Base-by-base conservation (phyloP, 495 filamentous ascomycete genomes). In the Glonium stellatum region DNA sequence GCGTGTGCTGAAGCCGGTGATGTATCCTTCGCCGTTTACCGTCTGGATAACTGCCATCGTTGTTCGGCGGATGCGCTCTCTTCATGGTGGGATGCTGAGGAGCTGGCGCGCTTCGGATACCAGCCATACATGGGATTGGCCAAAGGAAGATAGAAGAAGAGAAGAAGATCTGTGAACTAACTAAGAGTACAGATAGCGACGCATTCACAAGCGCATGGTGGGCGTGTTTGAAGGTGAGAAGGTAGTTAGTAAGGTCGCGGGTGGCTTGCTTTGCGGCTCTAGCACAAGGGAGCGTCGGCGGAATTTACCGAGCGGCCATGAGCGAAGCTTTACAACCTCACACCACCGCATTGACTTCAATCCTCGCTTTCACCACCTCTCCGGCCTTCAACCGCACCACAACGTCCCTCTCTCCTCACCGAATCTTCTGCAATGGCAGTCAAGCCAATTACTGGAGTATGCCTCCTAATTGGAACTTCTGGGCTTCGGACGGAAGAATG, bases 401-500 rank as follows among this genome's bases (percentile, higher is more conserved):
- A 58, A n/a, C 49, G 8, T 19, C 37, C 50, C 46, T 23, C 18
- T 21, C 44, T 46, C 27, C 42, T 53, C 19, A 48, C 46, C 13
- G 49, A 42, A 39, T 13, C 35, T 18, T 42, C 23, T 56, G 59
- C 54, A 46, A 70, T 77, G 73, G 63, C 73, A 59, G 68, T 84
- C 68, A 80, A 79, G 72, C 82, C 80, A 62, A 82, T 82, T 65
- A 77, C 73, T 60, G 77, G 80, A 58, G 81, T 80, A 74, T 64
- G 78, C 74, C n/a, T 41, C 54, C 64, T 57, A 61, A 60, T 61
- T 63, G 50, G 55, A 34, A n/a, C 27, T 11, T 19, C 23, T 52
- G 58, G 49, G 58, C 55, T 56, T 58, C 25, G 13, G 10, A 18
- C 55, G 59, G 55, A 54, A 64, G 70, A 69, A 71, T 67, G 67